Evolutionary conservation across 352 stramenopile genomes (phyloP).

Genomic region (Globisporangium camurandrum): DNA sequence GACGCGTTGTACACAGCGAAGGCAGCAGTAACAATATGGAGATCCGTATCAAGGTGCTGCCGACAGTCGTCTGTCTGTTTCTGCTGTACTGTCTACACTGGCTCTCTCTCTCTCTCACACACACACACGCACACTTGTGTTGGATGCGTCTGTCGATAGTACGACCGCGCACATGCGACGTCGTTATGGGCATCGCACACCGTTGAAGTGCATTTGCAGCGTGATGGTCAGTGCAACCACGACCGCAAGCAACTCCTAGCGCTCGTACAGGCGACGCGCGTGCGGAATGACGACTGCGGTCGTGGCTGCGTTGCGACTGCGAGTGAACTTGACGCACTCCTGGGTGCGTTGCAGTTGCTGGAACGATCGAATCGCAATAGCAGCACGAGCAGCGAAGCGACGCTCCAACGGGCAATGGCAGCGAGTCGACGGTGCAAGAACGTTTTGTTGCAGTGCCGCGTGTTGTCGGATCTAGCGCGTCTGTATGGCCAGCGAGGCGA

Average conservation of each 20-base stretch:
- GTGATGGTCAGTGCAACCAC: no score
- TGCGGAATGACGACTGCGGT: no score
- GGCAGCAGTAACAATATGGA: conserved; percentile 44
- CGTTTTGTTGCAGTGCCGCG: conserved; percentile 50
- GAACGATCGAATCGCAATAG: no score
- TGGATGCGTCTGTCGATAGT: conserved; percentile 25
- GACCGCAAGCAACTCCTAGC: no score
- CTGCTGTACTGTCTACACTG: neutral
- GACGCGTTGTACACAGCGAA: conserved; percentile 32
- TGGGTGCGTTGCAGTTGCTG: conserved; percentile 46
- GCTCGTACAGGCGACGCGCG: no score
- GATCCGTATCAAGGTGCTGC: conserved; percentile 51
- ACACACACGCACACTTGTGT: neutral
- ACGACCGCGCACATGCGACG: conserved; percentile 58
- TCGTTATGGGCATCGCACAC: conserved; percentile 67
- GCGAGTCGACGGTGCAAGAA: conserved; percentile 58
- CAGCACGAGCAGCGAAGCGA: conserved; percentile 41
- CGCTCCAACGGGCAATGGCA: conserved; percentile 47
- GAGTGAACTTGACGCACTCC: conserved; percentile 62
- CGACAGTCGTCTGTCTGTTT: no score
- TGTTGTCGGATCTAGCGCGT: conserved; percentile 50
- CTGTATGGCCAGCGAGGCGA: conserved; percentile 38
- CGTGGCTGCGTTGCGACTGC: conserved; percentile 51
- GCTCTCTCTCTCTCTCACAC: neutral
- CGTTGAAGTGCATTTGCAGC: conserved; percentile 5